Evolutionary conservation across 2,329 filamentous ascomycete genomes (phyloP).

Genomic region (Magnaporthiopsis incrustans): DNA sequence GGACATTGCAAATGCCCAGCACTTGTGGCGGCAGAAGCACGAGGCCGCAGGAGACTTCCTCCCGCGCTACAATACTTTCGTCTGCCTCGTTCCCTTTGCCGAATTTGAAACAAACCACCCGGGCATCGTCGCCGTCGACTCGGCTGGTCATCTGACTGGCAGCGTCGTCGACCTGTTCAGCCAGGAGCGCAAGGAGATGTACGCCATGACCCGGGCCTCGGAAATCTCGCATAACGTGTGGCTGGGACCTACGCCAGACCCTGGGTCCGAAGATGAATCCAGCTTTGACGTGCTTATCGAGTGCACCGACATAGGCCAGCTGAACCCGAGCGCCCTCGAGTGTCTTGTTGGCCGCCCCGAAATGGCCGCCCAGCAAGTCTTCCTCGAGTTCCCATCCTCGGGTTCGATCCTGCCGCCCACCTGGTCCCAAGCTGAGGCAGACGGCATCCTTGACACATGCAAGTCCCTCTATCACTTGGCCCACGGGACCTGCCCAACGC

Average conservation of each 20-base stretch:
- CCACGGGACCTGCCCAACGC: slow-evolving; percentile 46
- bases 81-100: slow-evolving; percentile 55
- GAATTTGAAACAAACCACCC: slow-evolving; percentile 64
- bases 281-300: slow-evolving; percentile 82
- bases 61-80: slow-evolving; percentile 77
- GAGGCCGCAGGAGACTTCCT: slow-evolving; percentile 44
- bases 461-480: slow-evolving; percentile 84
- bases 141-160: slow-evolving; percentile 62
- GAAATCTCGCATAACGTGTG: slow-evolving; percentile 87
- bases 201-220: slow-evolving; percentile 79
- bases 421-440: slow-evolving; percentile 74
- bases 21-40: slow-evolving; percentile 61
- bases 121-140: slow-evolving; percentile 68
- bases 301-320: slow-evolving; percentile 73
- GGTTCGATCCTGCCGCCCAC: slow-evolving; percentile 84
- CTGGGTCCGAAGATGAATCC: slow-evolving; percentile 46
- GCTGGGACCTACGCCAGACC: slow-evolving; percentile 79
- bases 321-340: slow-evolving; percentile 61
- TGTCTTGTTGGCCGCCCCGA: slow-evolving; percentile 50
- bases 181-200: slow-evolving; percentile 88
- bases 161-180: slow-evolving; percentile 81
- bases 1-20: slow-evolving; percentile 69
- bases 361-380: slow-evolving; percentile 28
- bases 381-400: slow-evolving; percentile 81
- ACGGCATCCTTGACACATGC: slow-evolving; percentile 78